A percentile compares a stretch with the other conserved stretches of the same genome.
These are phyloP conservation scores for Candida nemodendra DNA, from an alignment of 805 yeast species.

Conservation along the genomic window DNA sequence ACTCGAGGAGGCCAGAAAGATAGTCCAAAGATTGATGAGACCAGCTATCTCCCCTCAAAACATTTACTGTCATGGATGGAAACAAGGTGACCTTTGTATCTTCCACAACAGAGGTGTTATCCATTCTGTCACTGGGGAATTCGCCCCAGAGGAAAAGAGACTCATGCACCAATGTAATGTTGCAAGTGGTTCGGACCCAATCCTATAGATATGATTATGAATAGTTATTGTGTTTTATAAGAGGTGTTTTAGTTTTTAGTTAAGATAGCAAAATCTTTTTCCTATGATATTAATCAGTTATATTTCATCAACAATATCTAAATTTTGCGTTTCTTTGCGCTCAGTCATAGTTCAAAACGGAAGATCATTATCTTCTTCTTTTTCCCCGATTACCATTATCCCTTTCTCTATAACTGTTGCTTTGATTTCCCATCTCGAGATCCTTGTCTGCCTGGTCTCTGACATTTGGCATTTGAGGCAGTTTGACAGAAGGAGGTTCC, in stretches of 20 bases:
- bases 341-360: too few relatives aligned
- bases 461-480: constrained; percentile 17
- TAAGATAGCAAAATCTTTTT: too few relatives aligned
- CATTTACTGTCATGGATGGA: constrained; percentile 82
- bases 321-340: too few relatives aligned
- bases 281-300: too few relatives aligned
- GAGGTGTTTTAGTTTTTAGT: too few relatives aligned
- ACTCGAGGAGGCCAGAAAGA: constrained; percentile 71
- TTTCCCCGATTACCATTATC: constrained; percentile 5
- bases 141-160: constrained; percentile 72
- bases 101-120: constrained; percentile 88
- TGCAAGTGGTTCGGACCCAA: constrained; percentile 78
- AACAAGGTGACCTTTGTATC: constrained; percentile 78
- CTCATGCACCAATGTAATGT: constrained; percentile 94
- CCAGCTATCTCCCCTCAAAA: constrained; percentile 76
- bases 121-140: constrained; percentile 91
- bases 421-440: constrained; percentile 21
- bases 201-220: constrained; percentile 1
- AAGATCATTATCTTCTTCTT: constrained; percentile 12
- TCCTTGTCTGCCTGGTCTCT: constrained; percentile 32
- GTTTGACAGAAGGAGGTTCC: constrained; percentile 18
- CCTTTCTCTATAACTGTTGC: constrained; percentile 22
- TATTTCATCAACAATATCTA: too few relatives aligned
- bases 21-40: constrained; percentile 73
- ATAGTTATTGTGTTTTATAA: too few relatives aligned